These are phyloP conservation scores for Dioszegia hungarica DNA, from an alignment of 768 basidiomycete genomes.

Conservation along the genomic window DNA sequence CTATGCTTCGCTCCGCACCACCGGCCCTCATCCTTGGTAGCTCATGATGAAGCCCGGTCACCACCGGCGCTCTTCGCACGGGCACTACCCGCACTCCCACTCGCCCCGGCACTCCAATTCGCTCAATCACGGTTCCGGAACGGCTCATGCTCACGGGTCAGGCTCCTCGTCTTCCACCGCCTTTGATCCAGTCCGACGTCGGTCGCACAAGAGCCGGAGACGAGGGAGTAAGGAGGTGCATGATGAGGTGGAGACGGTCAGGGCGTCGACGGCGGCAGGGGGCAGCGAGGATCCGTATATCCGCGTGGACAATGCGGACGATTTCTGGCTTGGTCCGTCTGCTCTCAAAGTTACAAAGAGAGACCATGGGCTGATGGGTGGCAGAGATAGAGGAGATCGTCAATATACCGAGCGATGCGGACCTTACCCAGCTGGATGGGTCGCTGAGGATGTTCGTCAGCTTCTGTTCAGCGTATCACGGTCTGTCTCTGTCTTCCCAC, in stretches of 20 bases:
- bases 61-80: neutral
- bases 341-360: neutral
- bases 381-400: conserved; percentile 84
- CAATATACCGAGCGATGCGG: conserved; percentile 60
- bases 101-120: neutral
- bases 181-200: neutral
- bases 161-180: too few species aligned
- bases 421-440: conserved; percentile 70
- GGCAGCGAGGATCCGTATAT: conserved; percentile 28
- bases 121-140: neutral
- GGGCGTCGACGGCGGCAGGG: neutral
- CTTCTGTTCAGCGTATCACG: conserved; percentile 80
- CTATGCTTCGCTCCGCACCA: too few species aligned
- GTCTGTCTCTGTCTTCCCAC: conserved; percentile 49
- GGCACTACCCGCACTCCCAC: neutral
- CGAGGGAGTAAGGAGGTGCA: neutral
- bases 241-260: neutral
- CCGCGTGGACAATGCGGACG: conserved; percentile 28
- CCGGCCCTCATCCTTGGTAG: too few species aligned
- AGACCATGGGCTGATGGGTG: neutral
- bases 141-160: neutral
- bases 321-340: conserved; percentile 39
- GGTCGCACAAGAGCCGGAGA: neutral
- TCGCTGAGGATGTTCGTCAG: conserved; percentile 70
- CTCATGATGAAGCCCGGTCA: conserved; percentile 2